Conservation (phyloP, 2,329 filamentous ascomycete genomes). For the Ascocoryne sarcoides region DNA sequence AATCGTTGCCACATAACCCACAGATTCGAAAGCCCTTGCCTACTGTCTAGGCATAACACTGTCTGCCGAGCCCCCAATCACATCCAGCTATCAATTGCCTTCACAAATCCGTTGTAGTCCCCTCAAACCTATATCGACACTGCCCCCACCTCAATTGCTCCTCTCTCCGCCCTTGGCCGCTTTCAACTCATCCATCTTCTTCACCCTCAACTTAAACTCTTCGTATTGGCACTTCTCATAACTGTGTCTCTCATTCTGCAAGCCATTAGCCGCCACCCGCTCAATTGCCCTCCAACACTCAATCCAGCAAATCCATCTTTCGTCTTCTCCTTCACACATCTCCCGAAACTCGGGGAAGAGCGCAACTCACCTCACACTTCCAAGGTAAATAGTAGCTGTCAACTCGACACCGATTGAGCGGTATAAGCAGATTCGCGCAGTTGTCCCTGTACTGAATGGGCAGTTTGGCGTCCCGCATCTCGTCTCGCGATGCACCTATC, state of each 20-base stretch:
- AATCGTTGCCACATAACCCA: too few species aligned
- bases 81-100: background rate
- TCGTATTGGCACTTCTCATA: constrained; percentile 99
- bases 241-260: constrained; percentile 84
- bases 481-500: constrained; percentile 70
- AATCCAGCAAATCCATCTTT: background rate
- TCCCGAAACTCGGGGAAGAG: too few species aligned
- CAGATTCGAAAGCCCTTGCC: too few species aligned
- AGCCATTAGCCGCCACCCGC: constrained; percentile 11
- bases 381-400: constrained; percentile 92
- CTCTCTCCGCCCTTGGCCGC: constrained; percentile 74
- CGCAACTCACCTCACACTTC: constrained; percentile 79
- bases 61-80: too few species aligned
- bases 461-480: constrained; percentile 86
- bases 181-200: constrained; percentile 95
- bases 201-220: constrained; percentile 96
- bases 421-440: constrained; percentile 90
- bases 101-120: constrained; percentile 9
- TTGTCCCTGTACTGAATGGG: constrained; percentile 89
- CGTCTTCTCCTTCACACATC: constrained; percentile 1
- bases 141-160: constrained; percentile 56
- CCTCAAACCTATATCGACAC: constrained; percentile 17
- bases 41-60: too few species aligned
- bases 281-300: background rate
- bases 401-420: constrained; percentile 87